Percentiles rank a stretch among this genome's conserved stretches.
Conservation (phyloP, 2,329 filamentous ascomycete genomes). For the Ophiostoma ips region DNA sequence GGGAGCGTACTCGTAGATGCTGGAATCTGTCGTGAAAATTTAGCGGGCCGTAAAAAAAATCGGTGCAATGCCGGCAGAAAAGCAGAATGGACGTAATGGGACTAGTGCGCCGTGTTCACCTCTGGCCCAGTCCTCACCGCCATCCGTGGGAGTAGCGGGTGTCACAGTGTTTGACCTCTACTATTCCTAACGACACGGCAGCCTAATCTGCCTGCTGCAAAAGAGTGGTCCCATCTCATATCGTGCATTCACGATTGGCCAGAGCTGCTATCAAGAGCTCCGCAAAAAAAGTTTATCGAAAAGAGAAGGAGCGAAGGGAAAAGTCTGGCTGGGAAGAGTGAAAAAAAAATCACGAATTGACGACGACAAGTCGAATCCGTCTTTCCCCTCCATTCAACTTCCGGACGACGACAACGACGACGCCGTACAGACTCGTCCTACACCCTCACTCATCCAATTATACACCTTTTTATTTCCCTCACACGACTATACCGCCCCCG, state of each 20-base stretch:
- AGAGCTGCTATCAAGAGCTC: slow-evolving; percentile 7
- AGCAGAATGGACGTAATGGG: slow-evolving; percentile 9
- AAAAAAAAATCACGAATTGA: background rate
- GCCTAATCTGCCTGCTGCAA: background rate
- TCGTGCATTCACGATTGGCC: background rate
- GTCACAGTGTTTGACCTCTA: no score
- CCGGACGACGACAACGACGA: slow-evolving; percentile 3
- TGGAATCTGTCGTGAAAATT: slow-evolving; percentile 2
- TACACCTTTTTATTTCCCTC: background rate
- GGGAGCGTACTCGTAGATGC: background rate
- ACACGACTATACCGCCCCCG: background rate
- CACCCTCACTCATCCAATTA: background rate
- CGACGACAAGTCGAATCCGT: background rate
- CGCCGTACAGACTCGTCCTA: background rate
- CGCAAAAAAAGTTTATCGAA: slow-evolving; percentile 5
- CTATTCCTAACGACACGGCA: background rate
- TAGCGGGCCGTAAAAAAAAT: slow-evolving; percentile 8
- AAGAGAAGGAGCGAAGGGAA: slow-evolving; percentile 4
- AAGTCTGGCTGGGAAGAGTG: background rate
- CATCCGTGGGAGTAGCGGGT: background rate
- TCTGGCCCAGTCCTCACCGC: background rate
- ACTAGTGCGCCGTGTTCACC: background rate
- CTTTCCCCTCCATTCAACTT: background rate
- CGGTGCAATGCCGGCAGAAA: slow-evolving; percentile 6
- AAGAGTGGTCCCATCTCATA: background rate